A percentile compares a stretch with the other conserved stretches of the same genome.
Conservation (phyloP, 805 yeast species). For the Metschnikowia cerradonensis region DNA sequence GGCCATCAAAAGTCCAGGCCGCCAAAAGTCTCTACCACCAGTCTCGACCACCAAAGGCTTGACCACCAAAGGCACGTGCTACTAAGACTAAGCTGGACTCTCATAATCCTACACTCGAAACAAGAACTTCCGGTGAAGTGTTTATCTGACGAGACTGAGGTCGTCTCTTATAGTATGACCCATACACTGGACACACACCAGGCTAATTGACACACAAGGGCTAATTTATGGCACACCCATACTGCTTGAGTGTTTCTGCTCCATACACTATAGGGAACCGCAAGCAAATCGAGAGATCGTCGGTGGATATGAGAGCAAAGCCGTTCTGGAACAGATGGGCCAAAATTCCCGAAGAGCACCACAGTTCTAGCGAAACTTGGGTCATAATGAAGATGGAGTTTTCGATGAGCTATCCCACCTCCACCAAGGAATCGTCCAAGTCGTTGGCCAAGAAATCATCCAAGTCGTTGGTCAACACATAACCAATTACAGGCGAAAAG, state of each 20-base stretch:
- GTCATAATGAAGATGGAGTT: constrained; percentile 38
- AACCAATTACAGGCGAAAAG: constrained; percentile 64
- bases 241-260: constrained; percentile 33
- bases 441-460: constrained; percentile 59
- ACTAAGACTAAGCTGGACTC: too few relatives aligned
- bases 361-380: constrained; percentile 57
- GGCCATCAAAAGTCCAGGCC: too few relatives aligned
- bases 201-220: too few relatives aligned
- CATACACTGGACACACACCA: too few relatives aligned
- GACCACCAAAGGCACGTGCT: too few relatives aligned
- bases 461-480: constrained; percentile 60
- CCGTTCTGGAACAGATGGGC: constrained; percentile 31
- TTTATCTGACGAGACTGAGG: too few relatives aligned
- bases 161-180: too few relatives aligned
- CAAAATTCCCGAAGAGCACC: constrained; percentile 63
- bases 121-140: too few relatives aligned
- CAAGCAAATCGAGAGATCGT: constrained; percentile 70
- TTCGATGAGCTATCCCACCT: constrained; percentile 66
- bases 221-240: too few relatives aligned
- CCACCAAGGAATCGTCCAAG: constrained; percentile 22
- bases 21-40: too few relatives aligned
- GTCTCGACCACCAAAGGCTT: too few relatives aligned
- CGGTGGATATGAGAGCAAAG: constrained; percentile 62
- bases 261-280: constrained; percentile 64
- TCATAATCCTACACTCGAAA: too few relatives aligned